Evolutionary conservation across 495 filamentous ascomycete species (phyloP).

Genomic region (Astrothelium subdiscretum): DNA sequence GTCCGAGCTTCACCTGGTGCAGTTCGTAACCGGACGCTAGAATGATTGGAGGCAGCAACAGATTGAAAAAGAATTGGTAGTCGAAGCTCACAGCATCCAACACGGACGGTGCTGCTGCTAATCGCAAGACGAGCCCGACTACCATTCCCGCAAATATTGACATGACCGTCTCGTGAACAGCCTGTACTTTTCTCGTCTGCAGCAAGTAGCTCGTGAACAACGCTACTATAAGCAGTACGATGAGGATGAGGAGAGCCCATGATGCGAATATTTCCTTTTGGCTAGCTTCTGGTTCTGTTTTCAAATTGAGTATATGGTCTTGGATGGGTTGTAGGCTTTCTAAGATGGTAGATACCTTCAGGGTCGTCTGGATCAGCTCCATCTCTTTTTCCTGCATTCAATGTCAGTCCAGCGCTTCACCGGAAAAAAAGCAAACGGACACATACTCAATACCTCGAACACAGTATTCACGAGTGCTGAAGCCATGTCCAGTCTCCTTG

Average conservation of each 20-base stretch:
- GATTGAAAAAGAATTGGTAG: constrained; percentile 98
- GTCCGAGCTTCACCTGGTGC: constrained; percentile 49
- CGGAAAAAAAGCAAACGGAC: background rate
- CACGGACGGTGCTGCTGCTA: constrained; percentile 67
- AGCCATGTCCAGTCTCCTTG: constrained; percentile 22
- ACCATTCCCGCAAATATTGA: constrained; percentile 99
- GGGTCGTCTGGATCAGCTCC: constrained; percentile 13
- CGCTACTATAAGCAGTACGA: constrained; percentile 81
- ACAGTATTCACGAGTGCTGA: constrained; percentile 24
- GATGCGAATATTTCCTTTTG: constrained; percentile 88
- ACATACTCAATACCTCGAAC: constrained; percentile 30
- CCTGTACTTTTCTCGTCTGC: constrained; percentile 88
- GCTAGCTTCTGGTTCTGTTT: constrained; percentile 45
- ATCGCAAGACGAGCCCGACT: constrained; percentile 77
- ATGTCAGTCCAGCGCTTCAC: background rate
- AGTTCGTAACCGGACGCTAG: constrained; percentile 93
- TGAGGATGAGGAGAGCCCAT: constrained; percentile 94
- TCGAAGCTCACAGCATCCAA: constrained; percentile 86
- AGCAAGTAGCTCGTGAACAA: constrained; percentile 95
- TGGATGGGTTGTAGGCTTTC: background rate
- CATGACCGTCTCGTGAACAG: constrained; percentile 93
- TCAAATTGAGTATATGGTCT: background rate
- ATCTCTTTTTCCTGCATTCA: background rate
- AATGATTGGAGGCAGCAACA: constrained; percentile 94
- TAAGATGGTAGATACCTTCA: background rate